Base-by-base conservation (phyloP, 495 filamentous ascomycete species). In the Talaromyces trachyspermus region DNA sequence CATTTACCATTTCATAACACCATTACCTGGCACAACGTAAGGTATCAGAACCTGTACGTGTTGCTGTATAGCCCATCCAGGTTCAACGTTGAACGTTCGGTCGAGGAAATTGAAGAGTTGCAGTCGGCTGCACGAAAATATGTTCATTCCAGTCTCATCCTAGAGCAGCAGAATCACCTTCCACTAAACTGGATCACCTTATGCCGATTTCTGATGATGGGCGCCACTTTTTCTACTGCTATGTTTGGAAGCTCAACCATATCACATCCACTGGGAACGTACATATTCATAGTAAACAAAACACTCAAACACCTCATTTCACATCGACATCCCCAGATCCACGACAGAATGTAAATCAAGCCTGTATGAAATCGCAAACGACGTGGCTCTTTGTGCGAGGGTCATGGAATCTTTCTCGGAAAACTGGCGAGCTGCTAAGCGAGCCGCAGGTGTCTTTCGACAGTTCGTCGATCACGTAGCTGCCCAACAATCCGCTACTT, bases 141-240 rank as follows among this genome's bases (percentile, higher is more conserved):
- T 40, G 49, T 63, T 18, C 57, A 59, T 30, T 42, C 54, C 12
- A 58, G 42, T 26, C 27, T 54, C 4, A 50, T 58, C 23, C 49
- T 58, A 11, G 54, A 61, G 24, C 54, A 58, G 24, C 55, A 58
- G 29, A 58, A 53, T 8, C 55, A 60, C 38, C 37, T 63, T 19
- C 57, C 60, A 2, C 49, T 63, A 19, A 63, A 63, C 17, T 55
- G 60, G 48, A 49, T 55, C 12, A 60, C 57, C 0, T 50, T 63
- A 18, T 58, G 50, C 36, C 60, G 54, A 24, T 41, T 56, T 19
- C 43, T 57, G 7, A 51, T 44, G 6, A 37, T 54, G 29, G 35
- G 33, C n/a, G 51, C 54, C 17, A 46, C 48, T 12, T 52, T 57
- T 24, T 55, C 15, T 51, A 54, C 49, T 57, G 54, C 27, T 44